These are phyloP conservation scores for Jasminum sambac DNA, from an alignment of 257 asterid genomes.

Conservation along the genomic window DNA sequence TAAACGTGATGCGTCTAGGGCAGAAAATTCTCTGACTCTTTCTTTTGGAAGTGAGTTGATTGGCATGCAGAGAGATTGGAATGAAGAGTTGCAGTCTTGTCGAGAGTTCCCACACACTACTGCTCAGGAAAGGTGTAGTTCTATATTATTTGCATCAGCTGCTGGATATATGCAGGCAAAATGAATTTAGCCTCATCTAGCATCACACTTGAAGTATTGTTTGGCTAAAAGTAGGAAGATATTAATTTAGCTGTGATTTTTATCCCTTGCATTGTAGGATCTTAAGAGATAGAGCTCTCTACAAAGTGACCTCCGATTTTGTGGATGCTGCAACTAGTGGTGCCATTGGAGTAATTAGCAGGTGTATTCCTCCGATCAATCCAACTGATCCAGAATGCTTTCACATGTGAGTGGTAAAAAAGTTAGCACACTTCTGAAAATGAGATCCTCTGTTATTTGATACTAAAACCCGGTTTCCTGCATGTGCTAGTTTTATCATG, in stretches of 20 bases:
- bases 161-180: neutral
- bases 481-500: neutral
- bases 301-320: constrained; percentile 89
- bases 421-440: constrained; percentile 6
- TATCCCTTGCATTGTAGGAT: constrained; percentile 52
- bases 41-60: constrained; percentile 95
- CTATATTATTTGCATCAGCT: constrained; percentile 16
- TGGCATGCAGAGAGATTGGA: constrained; percentile 99
- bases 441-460: neutral
- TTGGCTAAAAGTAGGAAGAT: neutral
- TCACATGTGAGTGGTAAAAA: constrained; percentile 68
- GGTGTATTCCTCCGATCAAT: constrained; percentile 94
- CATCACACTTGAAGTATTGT: neutral
- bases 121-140: constrained; percentile 76
- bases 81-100: constrained; percentile 92
- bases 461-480: neutral
- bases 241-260: neutral
- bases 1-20: constrained; percentile 94
- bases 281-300: constrained; percentile 88
- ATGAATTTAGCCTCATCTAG: neutral
- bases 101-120: constrained; percentile 86
- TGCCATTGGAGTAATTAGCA: constrained; percentile 85
- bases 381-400: constrained; percentile 98
- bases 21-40: constrained; percentile 78
- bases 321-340: constrained; percentile 93